Base-by-base conservation (phyloP, 2,329 filamentous ascomycete species). In the Madurella fahalii region DNA sequence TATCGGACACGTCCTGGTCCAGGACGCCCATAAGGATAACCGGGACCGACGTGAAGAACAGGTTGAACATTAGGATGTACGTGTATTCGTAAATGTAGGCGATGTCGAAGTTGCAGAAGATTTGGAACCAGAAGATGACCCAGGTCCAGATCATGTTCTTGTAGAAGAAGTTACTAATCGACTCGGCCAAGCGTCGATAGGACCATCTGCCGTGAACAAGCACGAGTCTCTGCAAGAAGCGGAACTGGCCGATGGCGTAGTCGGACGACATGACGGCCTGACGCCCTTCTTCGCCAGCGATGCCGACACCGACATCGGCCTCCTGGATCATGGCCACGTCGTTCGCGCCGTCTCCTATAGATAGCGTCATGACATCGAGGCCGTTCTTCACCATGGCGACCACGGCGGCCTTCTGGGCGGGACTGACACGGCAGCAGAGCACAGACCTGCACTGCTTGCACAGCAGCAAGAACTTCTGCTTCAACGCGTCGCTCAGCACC, bases 101-200 rank as follows among this genome's bases (percentile, higher is more conserved):
- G 71, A 93, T 91, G 74, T 99, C 94, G 70, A 95, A 96, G 73
- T 95, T 87, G 77, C 89, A 90, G 73, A 88, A 99, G 52, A 96
- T 90, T 69, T 95, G 91, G 72, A 89, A 99, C 93, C 93, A 97
- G 80, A 97, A 96, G 55, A 99, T 88, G 42, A 87, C 83, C 68
- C 96, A 93, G 0, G 90, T 94, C 94, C 94, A 99, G 50, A 97
- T 87, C 72, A 99, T 88, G 76, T 97, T 99, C 87, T 99, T 99
- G 83, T 97, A 99, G 78, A 99, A 99, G 80, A 99, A 99, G 71
- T 99, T 99, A 70, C 91, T 90, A 66, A 95, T 96, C 45, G 87
- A 89, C 75, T 99, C 94, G 31, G 87, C 90, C 69, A 99, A 76
- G 64, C 94, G 85, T 50, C 93, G 84, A 74, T 99, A 99, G n/a